Percentiles rank a stretch among this genome's conserved stretches.
Conservation (phyloP, 495 filamentous ascomycete species). For the Bacidia rubella region DNA sequence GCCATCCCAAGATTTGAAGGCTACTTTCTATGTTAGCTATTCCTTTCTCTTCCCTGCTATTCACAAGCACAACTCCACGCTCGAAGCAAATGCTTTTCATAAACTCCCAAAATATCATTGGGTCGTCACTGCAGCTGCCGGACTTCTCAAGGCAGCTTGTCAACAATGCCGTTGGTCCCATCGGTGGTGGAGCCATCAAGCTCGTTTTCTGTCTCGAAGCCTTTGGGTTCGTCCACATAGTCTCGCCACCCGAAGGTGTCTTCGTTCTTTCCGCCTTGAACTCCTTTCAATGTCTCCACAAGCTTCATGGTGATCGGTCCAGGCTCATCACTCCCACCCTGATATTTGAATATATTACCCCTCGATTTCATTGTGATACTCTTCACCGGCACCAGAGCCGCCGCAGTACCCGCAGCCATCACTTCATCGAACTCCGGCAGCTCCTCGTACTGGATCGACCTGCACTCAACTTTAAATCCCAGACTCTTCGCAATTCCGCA, state of each 20-base stretch:
- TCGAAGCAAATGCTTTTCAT: too few species aligned
- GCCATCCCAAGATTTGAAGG: too few species aligned
- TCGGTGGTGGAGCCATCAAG: constrained; percentile 6
- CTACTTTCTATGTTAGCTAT: too few species aligned
- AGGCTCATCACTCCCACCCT: constrained; percentile 48
- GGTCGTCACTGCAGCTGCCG: too few species aligned
- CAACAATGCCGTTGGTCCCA: constrained; percentile 7
- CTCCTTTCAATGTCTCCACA: constrained; percentile 62
- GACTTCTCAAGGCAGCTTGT: constrained; percentile 10
- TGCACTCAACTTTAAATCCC: constrained; percentile 54
- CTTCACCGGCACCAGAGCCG: constrained; percentile 78
- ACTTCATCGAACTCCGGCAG: constrained; percentile 66
- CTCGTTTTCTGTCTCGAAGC: constrained; percentile 8
- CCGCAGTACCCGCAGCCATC: constrained; percentile 84
- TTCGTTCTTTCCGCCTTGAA: constrained; percentile 65
- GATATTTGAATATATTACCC: constrained; percentile 54
- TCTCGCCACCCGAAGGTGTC: constrained; percentile 66
- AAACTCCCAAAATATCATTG: too few species aligned
- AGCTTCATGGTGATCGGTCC: constrained; percentile 59
- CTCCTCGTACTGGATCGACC: constrained; percentile 67
- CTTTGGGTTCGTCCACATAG: constrained; percentile 31
- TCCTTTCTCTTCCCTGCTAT: too few species aligned
- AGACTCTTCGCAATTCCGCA: constrained; percentile 51
- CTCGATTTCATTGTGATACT: constrained; percentile 62
- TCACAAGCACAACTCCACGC: too few species aligned